A percentile compares a stretch with the other conserved stretches of the same genome.
Conservation (phyloP, 176 grass and related monocot genomes). For the Tillandsia leiboldiana region DNA sequence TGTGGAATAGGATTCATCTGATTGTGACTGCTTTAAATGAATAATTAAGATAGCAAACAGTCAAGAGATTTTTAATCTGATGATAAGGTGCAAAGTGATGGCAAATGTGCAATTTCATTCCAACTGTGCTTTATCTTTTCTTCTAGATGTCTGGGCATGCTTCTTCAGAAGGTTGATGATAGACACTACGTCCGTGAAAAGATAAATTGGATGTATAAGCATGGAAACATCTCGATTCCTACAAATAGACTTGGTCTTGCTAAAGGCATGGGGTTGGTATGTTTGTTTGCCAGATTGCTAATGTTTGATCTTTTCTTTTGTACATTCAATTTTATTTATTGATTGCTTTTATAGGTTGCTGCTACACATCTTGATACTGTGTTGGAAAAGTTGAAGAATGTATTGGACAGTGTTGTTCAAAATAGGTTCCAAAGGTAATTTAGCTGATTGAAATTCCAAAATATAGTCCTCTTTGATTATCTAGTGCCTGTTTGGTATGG, state of each 20-base stretch:
- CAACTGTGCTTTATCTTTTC: neutral
- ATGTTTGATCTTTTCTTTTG: constrained; percentile 17
- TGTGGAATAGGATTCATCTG: too few relatives aligned
- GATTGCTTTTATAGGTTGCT: constrained; percentile 58
- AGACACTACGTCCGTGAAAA: constrained; percentile 74
- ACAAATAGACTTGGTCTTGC: constrained; percentile 92
- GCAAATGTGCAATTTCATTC: neutral
- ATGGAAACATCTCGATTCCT: constrained; percentile 82
- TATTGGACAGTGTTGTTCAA: constrained; percentile 68
- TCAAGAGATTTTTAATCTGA: too few relatives aligned
- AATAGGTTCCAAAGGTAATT: constrained; percentile 63
- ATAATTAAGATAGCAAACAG: too few relatives aligned
- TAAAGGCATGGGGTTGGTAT: constrained; percentile 96
- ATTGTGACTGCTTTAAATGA: too few relatives aligned
- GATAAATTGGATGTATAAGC: constrained; percentile 94
- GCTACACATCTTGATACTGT: constrained; percentile 97
- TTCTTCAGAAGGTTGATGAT: constrained; percentile 98
- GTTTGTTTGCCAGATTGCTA: constrained; percentile 18
- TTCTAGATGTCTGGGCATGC: constrained; percentile 77
- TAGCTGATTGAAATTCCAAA: too few relatives aligned
- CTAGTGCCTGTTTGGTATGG: too few relatives aligned
- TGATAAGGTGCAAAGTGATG: too few relatives aligned
- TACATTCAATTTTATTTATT: constrained; percentile 12
- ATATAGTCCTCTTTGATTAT: too few relatives aligned
- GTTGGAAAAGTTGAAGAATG: constrained; percentile 84